phyloP scores from a whole-genome alignment of 2,329 filamentous ascomycete species.

The Malbranchea zuffiana region DNA sequence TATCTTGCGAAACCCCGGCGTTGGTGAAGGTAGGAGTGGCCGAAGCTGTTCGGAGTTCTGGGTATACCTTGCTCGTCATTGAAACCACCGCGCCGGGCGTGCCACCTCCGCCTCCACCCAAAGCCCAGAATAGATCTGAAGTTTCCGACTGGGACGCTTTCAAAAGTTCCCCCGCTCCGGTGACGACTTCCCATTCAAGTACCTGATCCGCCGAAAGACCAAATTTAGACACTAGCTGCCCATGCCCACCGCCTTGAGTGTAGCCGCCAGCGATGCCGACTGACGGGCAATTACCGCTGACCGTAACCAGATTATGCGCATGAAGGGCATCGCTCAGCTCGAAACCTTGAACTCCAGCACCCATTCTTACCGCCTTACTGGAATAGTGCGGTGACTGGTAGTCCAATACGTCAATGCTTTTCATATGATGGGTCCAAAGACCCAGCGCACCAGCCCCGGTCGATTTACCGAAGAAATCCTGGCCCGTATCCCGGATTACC shows the following conservation, averaged over 20 bases:
- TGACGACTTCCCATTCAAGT: conserved; percentile 48
- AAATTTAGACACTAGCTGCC: conserved; percentile 41
- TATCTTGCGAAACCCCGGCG: not conserved
- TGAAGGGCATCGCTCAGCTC: conserved; percentile 40
- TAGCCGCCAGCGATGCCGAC: conserved; percentile 52
- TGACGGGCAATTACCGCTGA: conserved; percentile 45
- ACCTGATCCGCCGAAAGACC: conserved; percentile 52
- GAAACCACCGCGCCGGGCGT: conserved; percentile 46
- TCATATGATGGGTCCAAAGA: conserved; percentile 26
- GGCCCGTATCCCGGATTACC: conserved; percentile 35
- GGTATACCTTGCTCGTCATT: conserved; percentile 35
- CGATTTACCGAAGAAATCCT: conserved; percentile 42
- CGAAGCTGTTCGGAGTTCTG: not conserved
- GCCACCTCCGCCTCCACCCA: conserved; percentile 36
- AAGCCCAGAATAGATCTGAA: conserved; percentile 40
- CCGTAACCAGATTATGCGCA: conserved; percentile 38
- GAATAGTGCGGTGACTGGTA: conserved; percentile 36
- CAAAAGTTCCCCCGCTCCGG: conserved; percentile 36
- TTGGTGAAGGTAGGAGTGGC: not conserved
- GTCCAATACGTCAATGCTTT: conserved; percentile 19
- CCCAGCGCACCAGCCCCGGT: conserved; percentile 45
- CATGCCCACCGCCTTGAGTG: conserved; percentile 51
- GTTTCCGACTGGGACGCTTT: conserved; percentile 34
- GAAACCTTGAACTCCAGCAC: conserved; percentile 43
- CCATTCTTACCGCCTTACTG: conserved; percentile 44